Percentiles rank a stretch among this genome's conserved stretches.
Evolutionary conservation across 148 eudicot species (phyloP).

Genomic region (Vaccinium darrowii): DNA sequence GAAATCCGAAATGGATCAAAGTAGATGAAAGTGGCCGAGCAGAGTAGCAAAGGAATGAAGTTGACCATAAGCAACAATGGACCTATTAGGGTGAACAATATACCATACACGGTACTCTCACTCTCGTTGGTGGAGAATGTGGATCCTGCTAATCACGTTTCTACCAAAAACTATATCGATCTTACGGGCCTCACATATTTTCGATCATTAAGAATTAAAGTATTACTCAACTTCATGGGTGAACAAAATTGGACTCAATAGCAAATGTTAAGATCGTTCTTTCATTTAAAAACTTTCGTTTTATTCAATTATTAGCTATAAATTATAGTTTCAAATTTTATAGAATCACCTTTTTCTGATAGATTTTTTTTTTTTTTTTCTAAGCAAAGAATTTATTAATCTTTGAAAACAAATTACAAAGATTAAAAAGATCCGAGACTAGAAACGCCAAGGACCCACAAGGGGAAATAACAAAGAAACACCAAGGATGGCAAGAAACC

Average conservation of each 20-base stretch:
- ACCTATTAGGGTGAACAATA: background rate
- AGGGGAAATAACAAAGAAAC: too few relatives aligned
- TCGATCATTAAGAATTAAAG: background rate
- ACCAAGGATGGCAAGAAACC: too few relatives aligned
- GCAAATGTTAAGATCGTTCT: background rate
- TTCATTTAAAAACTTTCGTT: background rate
- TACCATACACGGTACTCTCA: background rate
- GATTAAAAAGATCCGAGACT: too few relatives aligned
- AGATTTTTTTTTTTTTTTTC: too few relatives aligned
- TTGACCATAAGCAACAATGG: background rate
- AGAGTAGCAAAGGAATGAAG: background rate
- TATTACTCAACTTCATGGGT: background rate
- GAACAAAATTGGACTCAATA: too few relatives aligned
- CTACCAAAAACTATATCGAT: too few relatives aligned
- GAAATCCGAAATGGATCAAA: too few relatives aligned
- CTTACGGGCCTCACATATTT: background rate
- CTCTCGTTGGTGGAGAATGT: background rate
- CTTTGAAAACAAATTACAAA: too few relatives aligned
- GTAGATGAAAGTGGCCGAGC: background rate
- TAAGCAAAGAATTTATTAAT: too few relatives aligned
- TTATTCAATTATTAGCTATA: background rate
- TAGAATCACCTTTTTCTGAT: background rate
- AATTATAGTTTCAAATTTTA: too few relatives aligned
- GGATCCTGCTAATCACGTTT: background rate
- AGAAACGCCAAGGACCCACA: too few relatives aligned